Evolutionary conservation across 805 yeast genomes (phyloP), one percentile per base, ranked within the genome.

Genomic region (Saturnispora kantuleensis): DNA sequence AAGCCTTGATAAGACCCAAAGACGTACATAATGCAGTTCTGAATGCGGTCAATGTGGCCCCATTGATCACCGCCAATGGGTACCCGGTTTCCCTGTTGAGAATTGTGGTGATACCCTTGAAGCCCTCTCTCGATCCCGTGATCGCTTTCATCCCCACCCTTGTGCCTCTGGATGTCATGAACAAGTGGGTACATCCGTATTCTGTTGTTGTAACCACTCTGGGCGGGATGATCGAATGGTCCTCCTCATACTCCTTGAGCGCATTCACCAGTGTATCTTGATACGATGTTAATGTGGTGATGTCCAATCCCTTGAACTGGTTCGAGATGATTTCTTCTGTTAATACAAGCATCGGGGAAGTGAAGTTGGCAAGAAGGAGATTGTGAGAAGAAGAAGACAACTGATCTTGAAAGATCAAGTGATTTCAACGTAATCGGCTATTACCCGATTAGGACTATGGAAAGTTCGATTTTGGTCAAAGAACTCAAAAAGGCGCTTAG

Each of bases 141-240:
- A 80, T 58, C 0, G 79, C 73, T 60, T 80, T 80, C 52, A 80
- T 64, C 9, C 86, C 86, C 11, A 73, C 78, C 28, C 60, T 53
- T 4, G 71, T 67, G 12, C 77, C 76, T 4, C 74, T 66, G n/a
- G 81, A 73, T 3, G 84, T 82, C 86, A 80, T 80, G 58, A 76
- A 77, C 29, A 80, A 53, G 56, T 79, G 84, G 1, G 72, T 65
- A 11, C 58, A 48, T 3, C 74, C 57, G 49, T 64, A 59, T 38
- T 68, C 56, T 51, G 73, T 58, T 28, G 55, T 52, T 37, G 68
- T 56, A 6, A 74, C 78, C 5, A 70, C 74, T 52, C 85, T 61
- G 34, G 71, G 76, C 3, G 85, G 85, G 15, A 76, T 70, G 16
- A 70, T 56, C 1, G 67, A 52, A 3, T 73, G 74, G 50, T 73